Conservation (phyloP, 1,139 yeast species). For the Debaryomyces subglobosus region DNA sequence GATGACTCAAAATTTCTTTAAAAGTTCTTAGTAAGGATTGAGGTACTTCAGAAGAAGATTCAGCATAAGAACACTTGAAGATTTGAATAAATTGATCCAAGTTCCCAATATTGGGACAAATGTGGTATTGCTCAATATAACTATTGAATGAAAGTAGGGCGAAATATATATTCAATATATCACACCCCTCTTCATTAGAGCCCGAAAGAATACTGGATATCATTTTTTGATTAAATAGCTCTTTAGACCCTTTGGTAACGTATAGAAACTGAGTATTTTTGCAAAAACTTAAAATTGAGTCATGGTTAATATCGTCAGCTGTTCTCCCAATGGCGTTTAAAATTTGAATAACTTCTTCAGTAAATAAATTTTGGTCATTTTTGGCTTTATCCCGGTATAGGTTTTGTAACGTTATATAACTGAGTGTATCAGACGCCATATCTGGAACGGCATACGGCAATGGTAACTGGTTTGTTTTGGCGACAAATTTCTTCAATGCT, state of each 20-base stretch:
- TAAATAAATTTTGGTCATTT: slow-evolving; percentile 49
- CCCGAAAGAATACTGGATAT: slow-evolving; percentile 21
- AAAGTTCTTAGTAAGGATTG: slow-evolving; percentile 21
- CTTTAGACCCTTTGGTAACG: slow-evolving; percentile 40
- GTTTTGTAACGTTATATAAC: slow-evolving; percentile 59
- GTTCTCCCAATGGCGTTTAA: slow-evolving; percentile 25
- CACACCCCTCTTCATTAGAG: slow-evolving; percentile 21
- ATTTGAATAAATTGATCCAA: slow-evolving; percentile 22
- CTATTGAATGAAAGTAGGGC: slow-evolving; percentile 36
- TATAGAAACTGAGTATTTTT: slow-evolving; percentile 52
- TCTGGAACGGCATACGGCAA: slow-evolving; percentile 81
- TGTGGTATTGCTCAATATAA: slow-evolving; percentile 19
- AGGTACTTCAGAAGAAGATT: slow-evolving; percentile 14
- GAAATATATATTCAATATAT: slow-evolving; percentile 36
- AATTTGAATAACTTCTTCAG: slow-evolving; percentile 31
- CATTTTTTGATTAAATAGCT: slow-evolving; percentile 19
- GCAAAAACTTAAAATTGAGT: slow-evolving; percentile 55
- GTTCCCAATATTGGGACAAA: slow-evolving; percentile 25
- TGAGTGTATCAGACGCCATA: slow-evolving; percentile 78
- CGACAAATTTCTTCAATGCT: slow-evolving; percentile 58
- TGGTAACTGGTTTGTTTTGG: slow-evolving; percentile 53
- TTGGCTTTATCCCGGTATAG: slow-evolving; percentile 62
- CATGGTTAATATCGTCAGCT: slow-evolving; percentile 31
- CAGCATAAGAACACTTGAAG: slow-evolving; percentile 16
- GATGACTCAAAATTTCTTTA: slow-evolving; percentile 35